A percentile compares a stretch with the other conserved stretches of the same genome.
Evolutionary conservation across 2,329 filamentous ascomycete genomes (phyloP).

Genomic region (Penicillium sp.): DNA sequence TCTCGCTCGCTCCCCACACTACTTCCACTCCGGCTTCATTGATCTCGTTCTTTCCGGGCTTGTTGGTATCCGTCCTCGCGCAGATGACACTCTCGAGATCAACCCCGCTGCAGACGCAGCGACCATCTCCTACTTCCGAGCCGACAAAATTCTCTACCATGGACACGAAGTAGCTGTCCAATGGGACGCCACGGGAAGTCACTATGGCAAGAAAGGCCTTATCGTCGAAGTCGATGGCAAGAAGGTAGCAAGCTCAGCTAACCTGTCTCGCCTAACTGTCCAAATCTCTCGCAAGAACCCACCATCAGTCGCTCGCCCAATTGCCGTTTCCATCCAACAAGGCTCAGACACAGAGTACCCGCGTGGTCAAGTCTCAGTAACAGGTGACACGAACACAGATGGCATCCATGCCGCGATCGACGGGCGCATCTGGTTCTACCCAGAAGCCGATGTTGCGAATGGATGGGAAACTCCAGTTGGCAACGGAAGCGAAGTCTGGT

Average conservation of each 20-base stretch:
- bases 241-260: slow-evolving; percentile 8
- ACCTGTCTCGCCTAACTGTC: slow-evolving; percentile 11
- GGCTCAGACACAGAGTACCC: slow-evolving; percentile 9
- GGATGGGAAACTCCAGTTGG: slow-evolving; percentile 23
- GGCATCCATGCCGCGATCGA: slow-evolving; percentile 20
- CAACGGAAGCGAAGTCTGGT: slow-evolving; percentile 22
- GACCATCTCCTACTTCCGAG: slow-evolving; percentile 43
- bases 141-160: slow-evolving; percentile 45
- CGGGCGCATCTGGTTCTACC: slow-evolving; percentile 22
- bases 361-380: slow-evolving; percentile 16
- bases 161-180: slow-evolving; percentile 45
- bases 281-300: not conserved
- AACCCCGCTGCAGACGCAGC: slow-evolving; percentile 39
- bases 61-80: slow-evolving; percentile 44
- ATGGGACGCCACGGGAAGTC: slow-evolving; percentile 35
- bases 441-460: slow-evolving; percentile 16
- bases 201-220: slow-evolving; percentile 13
- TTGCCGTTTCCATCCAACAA: slow-evolving; percentile 18
- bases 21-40: slow-evolving; percentile 50
- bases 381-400: slow-evolving; percentile 2
- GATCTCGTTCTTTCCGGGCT: slow-evolving; percentile 46
- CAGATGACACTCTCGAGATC: slow-evolving; percentile 42
- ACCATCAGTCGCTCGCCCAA: slow-evolving; percentile 10
- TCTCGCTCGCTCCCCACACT: slow-evolving; percentile 45
- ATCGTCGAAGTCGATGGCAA: slow-evolving; percentile 18